Evolutionary conservation across 345 rosid genomes (phyloP), one percentile per base, ranked within the genome.

Genomic region (Cardamine occulta): DNA sequence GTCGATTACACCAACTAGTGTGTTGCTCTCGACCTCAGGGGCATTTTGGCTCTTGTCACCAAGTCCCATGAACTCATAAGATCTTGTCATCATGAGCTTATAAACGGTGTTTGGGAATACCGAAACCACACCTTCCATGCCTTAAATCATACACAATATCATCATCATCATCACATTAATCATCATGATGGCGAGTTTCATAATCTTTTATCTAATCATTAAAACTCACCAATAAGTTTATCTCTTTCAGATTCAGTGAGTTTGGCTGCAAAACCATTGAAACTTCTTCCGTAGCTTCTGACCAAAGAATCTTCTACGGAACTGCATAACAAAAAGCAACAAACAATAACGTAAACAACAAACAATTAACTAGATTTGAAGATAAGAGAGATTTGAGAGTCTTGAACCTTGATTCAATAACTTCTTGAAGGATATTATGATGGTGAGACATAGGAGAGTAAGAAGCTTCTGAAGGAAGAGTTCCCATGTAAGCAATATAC

Each of bases 1-100:
- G 51, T 84, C 90, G 11, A 86, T 5, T 11, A 85, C 68, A 12
- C 89, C 89, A 48, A 88, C 35, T 26, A 84, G 70, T 28, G 68
- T 32, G 65, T 88, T 75, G 57, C 72, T 85, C 78, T 82, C 84
- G 23, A 26, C 19, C 0, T 56, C 17, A 1, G 76, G 75, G 28
- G 44, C 48, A 0, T 66, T 61, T 0, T 51, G 54, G 11, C 62
- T 73, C 2, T 72, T 81, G 40, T 64, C 74, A 42, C 54, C 64
- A 10, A 89, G 73, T 35, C 89, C 91, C 56, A 87, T 58, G 71
- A 86, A 87, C 42, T 84, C 86, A 84, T 88, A 89, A 5, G 90
- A 89, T 70, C 86, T 81, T 65, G 90, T 87, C 0, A 90, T 87
- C 0, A 70, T 82, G 51, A 75, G 80, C 9, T 85, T 65, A 24